phyloP scores from a whole-genome alignment of 78 protist species.

The Capsaspora owczarzaki region DNA sequence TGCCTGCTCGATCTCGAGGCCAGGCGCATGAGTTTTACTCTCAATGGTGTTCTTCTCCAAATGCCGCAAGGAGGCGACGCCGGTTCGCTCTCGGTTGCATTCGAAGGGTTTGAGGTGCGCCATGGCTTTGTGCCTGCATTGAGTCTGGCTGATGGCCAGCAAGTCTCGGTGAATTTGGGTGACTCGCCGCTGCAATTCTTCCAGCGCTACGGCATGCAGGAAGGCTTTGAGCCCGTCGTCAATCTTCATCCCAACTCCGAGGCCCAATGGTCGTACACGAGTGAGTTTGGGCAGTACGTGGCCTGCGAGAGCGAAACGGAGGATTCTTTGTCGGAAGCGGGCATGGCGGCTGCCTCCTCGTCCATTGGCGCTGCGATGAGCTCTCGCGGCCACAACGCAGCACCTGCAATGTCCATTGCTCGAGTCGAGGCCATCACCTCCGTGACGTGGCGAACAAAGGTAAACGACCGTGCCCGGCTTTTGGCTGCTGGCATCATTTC shows the following conservation, averaged over 20 bases:
- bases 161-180: not conserved
- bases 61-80: conserved; percentile 4
- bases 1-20: not conserved
- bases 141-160: not conserved
- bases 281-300: too few species aligned
- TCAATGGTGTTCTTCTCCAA: not conserved
- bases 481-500: too few species aligned
- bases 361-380: not conserved
- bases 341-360: too few species aligned
- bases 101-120: not conserved
- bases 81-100: not conserved
- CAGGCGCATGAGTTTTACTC: not conserved
- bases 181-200: not conserved
- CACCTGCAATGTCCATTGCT: too few species aligned
- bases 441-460: too few species aligned
- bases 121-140: not conserved
- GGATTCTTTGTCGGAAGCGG: too few species aligned
- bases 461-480: too few species aligned
- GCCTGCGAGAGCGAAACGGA: too few species aligned
- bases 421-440: too few species aligned
- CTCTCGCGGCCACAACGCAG: too few species aligned
- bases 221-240: not conserved
- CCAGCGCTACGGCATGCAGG: not conserved
- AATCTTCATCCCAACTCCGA: too few species aligned
- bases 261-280: too few species aligned